phyloP scores from a whole-genome alignment of 345 rosid species.

The Euphorbia pulcherrima region DNA sequence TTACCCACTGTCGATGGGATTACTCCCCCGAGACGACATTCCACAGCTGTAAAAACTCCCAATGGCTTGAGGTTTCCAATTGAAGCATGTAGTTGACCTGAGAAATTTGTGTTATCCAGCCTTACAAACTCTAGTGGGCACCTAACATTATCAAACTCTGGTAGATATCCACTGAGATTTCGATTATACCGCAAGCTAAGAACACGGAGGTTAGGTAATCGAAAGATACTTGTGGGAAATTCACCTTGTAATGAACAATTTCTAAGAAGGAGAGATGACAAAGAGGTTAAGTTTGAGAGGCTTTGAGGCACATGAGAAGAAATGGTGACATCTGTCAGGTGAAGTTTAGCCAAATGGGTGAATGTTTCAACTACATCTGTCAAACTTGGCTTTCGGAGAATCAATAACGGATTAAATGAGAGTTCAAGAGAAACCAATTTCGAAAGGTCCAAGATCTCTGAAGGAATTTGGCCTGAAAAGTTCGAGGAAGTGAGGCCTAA shows the following conservation, averaged over 20 bases:
- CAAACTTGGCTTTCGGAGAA: background rate
- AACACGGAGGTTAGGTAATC: background rate
- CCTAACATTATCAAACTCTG: constrained; percentile 1
- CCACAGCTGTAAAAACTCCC: background rate
- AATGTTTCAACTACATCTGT: background rate
- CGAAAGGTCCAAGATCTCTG: background rate
- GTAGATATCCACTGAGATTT: constrained; percentile 7
- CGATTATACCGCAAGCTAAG: background rate
- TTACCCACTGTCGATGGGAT: constrained; percentile 20
- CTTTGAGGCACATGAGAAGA: background rate
- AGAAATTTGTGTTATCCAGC: background rate
- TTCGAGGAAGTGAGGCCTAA: background rate
- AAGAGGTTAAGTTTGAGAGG: background rate
- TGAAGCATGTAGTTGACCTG: background rate
- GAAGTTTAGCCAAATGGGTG: background rate
- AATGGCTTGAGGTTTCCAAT: background rate
- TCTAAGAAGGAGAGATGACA: background rate
- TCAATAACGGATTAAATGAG: background rate
- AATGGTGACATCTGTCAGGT: background rate
- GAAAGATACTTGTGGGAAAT: background rate
- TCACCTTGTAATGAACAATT: background rate
- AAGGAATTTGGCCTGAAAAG: background rate
- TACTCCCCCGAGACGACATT: background rate
- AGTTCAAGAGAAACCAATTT: background rate
- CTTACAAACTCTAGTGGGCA: background rate